Conservation (phyloP, 2,329 filamentous ascomycete genomes). For the Aspergillus fructus region DNA sequence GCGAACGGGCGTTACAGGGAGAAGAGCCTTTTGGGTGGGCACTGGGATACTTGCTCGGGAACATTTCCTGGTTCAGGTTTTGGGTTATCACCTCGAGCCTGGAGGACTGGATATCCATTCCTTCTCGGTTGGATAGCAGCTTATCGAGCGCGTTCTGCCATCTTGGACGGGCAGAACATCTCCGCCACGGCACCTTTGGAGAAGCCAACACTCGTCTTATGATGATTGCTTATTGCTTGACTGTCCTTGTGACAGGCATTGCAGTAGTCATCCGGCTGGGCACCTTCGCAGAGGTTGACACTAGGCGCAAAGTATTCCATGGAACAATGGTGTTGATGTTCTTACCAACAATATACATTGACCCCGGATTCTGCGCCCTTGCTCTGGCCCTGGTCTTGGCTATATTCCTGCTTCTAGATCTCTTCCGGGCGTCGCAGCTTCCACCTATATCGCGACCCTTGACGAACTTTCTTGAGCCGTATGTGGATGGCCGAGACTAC, state of each 20-base stretch:
- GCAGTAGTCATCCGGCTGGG: slow-evolving; percentile 72
- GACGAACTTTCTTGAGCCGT: slow-evolving; percentile 83
- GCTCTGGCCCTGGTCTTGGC: slow-evolving; percentile 77
- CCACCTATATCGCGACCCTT: slow-evolving; percentile 85
- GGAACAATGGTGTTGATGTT: slow-evolving; percentile 98
- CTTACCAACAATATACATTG: slow-evolving; percentile 79
- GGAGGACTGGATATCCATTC: slow-evolving; percentile 73
- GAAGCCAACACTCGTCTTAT: slow-evolving; percentile 78
- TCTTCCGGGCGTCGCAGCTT: slow-evolving; percentile 86
- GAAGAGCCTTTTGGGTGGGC: slow-evolving; percentile 91
- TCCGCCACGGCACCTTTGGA: slow-evolving; percentile 66
- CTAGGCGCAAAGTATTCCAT: slow-evolving; percentile 93
- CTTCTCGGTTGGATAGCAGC: slow-evolving; percentile 42
- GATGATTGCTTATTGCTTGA: slow-evolving; percentile 70
- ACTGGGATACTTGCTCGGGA: slow-evolving; percentile 82
- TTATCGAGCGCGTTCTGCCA: slow-evolving; percentile 43
- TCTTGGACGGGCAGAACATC: slow-evolving; percentile 62
- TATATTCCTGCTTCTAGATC: slow-evolving; percentile 83
- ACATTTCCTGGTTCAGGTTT: slow-evolving; percentile 69
- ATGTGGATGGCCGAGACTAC: slow-evolving; percentile 90
- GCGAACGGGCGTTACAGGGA: slow-evolving; percentile 63
- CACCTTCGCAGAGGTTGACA: slow-evolving; percentile 84
- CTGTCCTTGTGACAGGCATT: slow-evolving; percentile 69
- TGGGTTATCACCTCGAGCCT: slow-evolving; percentile 68
- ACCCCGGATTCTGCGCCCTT: slow-evolving; percentile 78